Percentiles rank a stretch among this genome's conserved stretches.
Conservation (phyloP, 805 yeast species). For the Saccharomyces kudriavzevii region DNA sequence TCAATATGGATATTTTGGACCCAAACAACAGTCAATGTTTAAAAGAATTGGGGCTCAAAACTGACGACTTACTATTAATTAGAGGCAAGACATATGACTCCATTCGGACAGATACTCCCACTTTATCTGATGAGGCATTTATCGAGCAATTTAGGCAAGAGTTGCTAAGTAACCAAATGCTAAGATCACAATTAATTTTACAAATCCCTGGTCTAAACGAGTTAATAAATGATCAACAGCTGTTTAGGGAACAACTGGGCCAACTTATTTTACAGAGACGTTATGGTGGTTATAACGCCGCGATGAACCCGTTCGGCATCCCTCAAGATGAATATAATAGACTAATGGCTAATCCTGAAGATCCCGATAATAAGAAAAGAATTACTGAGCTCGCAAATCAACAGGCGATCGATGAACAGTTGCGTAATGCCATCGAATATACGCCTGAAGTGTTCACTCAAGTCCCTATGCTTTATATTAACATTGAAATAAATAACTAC, state of each 20-base stretch:
- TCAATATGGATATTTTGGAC: constrained; percentile 38
- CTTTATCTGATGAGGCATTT: constrained; percentile 17
- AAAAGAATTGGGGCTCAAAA: constrained; percentile 39
- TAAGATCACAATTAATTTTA: constrained; percentile 31
- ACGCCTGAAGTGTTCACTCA: constrained; percentile 84
- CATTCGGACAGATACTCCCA: background rate
- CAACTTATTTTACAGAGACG: constrained; percentile 31
- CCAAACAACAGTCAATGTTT: constrained; percentile 31
- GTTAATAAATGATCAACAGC: constrained; percentile 39
- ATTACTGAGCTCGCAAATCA: constrained; percentile 62
- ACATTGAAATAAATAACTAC: constrained; percentile 68
- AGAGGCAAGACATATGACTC: constrained; percentile 18
- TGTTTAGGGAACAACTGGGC: constrained; percentile 38
- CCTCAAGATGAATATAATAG: constrained; percentile 41
- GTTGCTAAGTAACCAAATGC: constrained; percentile 35
- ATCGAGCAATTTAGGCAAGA: constrained; percentile 46
- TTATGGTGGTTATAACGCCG: constrained; percentile 4
- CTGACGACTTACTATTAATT: constrained; percentile 51
- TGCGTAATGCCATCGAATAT: constrained; percentile 71
- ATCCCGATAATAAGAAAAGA: constrained; percentile 57
- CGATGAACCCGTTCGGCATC: constrained; percentile 28
- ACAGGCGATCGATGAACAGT: constrained; percentile 70
- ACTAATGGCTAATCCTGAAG: constrained; percentile 58
- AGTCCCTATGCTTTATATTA: constrained; percentile 77
- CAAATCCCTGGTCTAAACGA: constrained; percentile 43